phyloP scores from a whole-genome alignment of 495 filamentous ascomycete genomes.

The Astrothelium macrocarpum region DNA sequence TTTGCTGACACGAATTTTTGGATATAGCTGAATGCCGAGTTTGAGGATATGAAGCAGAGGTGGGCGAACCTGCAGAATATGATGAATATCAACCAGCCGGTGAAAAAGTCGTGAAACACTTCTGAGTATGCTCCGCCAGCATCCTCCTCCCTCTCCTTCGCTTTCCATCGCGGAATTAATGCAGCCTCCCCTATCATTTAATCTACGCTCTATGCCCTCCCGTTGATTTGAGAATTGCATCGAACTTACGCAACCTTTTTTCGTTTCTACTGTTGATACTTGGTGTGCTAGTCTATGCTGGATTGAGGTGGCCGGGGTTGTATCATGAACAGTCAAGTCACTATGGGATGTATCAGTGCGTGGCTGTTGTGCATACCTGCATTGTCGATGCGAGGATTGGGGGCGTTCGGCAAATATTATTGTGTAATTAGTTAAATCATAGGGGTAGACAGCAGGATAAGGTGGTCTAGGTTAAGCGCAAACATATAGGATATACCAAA shows the following conservation, averaged over 20 bases:
- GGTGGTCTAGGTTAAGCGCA: neutral
- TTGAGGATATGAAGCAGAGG: slow-evolving; percentile 31
- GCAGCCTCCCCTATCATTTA: neutral
- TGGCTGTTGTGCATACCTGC: neutral
- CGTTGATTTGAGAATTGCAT: neutral
- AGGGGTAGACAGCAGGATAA: neutral
- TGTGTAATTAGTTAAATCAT: neutral
- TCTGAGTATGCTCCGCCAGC: neutral
- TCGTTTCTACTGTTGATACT: slow-evolving; percentile 5
- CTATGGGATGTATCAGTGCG: neutral
- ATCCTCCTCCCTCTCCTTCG: neutral
- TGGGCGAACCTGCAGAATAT: slow-evolving; percentile 28
- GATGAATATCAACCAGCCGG: slow-evolving; percentile 19
- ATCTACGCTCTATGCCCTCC: neutral
- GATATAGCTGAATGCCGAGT: slow-evolving; percentile 30
- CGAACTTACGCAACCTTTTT: neutral
- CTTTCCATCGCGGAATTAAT: neutral
- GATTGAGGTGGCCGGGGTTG: neutral
- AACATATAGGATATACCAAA: neutral
- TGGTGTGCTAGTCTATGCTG: neutral
- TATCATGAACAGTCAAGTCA: neutral
- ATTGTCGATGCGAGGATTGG: neutral
- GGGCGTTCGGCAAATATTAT: neutral
- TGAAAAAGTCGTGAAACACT: neutral
- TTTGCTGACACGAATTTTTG: slow-evolving; percentile 10